Evolutionary conservation across 1,284 basidiomycete genomes (phyloP).

Genomic region (Ceratobasidium sp.): DNA sequence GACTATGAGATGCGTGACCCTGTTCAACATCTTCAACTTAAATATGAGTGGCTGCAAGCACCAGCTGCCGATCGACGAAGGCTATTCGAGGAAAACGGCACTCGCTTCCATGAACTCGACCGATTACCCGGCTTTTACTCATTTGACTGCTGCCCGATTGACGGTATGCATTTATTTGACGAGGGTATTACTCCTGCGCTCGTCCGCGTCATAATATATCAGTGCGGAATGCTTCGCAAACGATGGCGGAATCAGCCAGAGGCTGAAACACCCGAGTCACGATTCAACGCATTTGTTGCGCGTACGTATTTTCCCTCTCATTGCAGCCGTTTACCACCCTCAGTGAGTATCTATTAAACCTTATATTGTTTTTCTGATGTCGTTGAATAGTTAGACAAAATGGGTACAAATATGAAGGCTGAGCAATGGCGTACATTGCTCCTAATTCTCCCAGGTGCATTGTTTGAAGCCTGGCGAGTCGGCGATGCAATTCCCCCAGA

Average conservation of each 20-base stretch:
- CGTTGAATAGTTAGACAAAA: not conserved
- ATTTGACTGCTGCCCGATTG: constrained; percentile 1
- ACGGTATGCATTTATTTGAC: constrained; percentile 15
- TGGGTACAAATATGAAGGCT: not conserved
- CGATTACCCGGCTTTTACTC: constrained; percentile 2
- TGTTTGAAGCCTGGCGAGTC: not conserved
- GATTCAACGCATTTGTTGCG: not conserved
- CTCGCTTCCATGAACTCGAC: not conserved
- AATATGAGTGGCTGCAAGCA: not conserved
- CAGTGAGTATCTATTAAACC: constrained; percentile 7
- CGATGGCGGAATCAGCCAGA: not conserved
- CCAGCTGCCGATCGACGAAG: not conserved
- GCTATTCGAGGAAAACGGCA: not conserved
- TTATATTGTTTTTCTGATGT: not conserved
- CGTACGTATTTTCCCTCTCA: constrained; percentile 15
- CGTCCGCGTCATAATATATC: not conserved
- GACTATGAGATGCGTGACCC: not conserved
- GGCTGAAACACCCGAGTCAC: not conserved
- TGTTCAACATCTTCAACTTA: not conserved
- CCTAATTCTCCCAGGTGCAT: not conserved
- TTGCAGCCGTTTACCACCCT: not conserved
- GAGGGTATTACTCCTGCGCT: not conserved
- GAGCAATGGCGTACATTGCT: not conserved
- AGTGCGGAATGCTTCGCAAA: constrained; percentile 12
- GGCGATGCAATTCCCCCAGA: not conserved